These are phyloP conservation scores for Naematelia encephala DNA, from an alignment of 768 basidiomycete species.

Conservation along the genomic window DNA sequence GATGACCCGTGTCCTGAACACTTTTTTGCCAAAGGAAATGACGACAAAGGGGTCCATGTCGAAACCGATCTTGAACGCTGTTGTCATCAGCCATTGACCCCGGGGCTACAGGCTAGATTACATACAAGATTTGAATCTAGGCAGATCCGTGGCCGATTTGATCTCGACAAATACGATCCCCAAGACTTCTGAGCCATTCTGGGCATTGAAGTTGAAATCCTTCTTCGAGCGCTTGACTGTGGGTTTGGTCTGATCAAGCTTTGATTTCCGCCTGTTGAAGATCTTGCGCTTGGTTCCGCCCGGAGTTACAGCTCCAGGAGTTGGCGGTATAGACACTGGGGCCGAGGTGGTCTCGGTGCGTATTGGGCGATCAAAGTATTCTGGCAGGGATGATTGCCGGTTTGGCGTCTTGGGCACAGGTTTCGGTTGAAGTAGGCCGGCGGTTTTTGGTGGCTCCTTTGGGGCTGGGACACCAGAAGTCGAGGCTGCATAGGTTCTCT, in stretches of 20 bases:
- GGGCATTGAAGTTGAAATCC: conserved; percentile 60
- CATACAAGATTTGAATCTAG: conserved; percentile 80
- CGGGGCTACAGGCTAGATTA: conserved; percentile 24
- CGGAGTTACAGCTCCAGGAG: conserved; percentile 15
- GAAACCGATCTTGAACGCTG: conserved; percentile 48
- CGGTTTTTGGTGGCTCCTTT: conserved; percentile 15
- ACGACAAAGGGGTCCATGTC: conserved; percentile 99
- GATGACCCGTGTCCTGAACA: conserved; percentile 70
- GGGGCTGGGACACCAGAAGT: conserved; percentile 11
- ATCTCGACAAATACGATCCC: conserved; percentile 97
- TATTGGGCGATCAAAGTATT: conserved; percentile 38
- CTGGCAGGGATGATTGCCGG: conserved; percentile 20
- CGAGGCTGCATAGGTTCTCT: conserved; percentile 4
- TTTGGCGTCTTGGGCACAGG: conserved; percentile 13
- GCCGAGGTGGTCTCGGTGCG: not conserved
- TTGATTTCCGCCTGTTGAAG: not conserved
- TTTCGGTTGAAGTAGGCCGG: conserved; percentile 18
- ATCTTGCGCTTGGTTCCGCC: conserved; percentile 19
- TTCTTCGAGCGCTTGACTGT: conserved; percentile 31
- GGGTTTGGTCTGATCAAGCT: conserved; percentile 9
- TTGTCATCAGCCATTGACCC: conserved; percentile 2
- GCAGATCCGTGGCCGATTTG: conserved; percentile 74
- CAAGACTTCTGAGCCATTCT: conserved; percentile 72
- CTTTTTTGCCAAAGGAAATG: conserved; percentile 92
- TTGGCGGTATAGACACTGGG: conserved; percentile 5